Evolutionary conservation across 331 rosid genomes (phyloP), one percentile per base, ranked within the genome.

Genomic region (Pyrus hybrid): DNA sequence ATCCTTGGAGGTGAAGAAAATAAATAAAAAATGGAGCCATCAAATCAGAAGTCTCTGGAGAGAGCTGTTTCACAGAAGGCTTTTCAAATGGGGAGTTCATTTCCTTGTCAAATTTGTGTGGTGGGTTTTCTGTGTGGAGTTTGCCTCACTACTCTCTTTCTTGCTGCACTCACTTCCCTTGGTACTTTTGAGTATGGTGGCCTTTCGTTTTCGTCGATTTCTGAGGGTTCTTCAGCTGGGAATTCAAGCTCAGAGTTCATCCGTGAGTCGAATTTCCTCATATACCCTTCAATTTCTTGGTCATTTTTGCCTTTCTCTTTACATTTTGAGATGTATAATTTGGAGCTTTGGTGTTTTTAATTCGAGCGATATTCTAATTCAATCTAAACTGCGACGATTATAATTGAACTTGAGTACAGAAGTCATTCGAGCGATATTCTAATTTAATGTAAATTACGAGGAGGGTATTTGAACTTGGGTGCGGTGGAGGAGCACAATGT

Each of bases 31-130:
- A 41, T 89, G 97, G 93, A 86, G 79, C 51, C 76, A 23, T 21
- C 32, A 79, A 87, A 83, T 76, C 90, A 86, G 70, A 93, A 85
- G 63, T 82, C 85, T 41, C 68, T 93, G 49, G 95, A 91, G 86
- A 90, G 89, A 83, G 85, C 72, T n/a, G 91, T 94, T 58, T 94
- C 97, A 4, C 97, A 83, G 81, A 92, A 37, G 84, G 97, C 99
- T 60, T n/a, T 94, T 83, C 96, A 92, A 80, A 84, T 92, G 89
- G 96, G 96, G 17, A 92, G 74, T 69, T 92, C 96, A 13, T 91
- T 91, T 74, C 85, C 93, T 17, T 94, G 99, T 63, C 96, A 90
- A 83, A 84, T 92, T 73, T 94, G 99, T 86, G 97, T 89, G 63
- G 88, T 86, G 76, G 97, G 99, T 32, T 89, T 94, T 83, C 92